phyloP scores from a whole-genome alignment of 2,329 filamentous ascomycete species.

The Talaromyces rugulosus region DNA sequence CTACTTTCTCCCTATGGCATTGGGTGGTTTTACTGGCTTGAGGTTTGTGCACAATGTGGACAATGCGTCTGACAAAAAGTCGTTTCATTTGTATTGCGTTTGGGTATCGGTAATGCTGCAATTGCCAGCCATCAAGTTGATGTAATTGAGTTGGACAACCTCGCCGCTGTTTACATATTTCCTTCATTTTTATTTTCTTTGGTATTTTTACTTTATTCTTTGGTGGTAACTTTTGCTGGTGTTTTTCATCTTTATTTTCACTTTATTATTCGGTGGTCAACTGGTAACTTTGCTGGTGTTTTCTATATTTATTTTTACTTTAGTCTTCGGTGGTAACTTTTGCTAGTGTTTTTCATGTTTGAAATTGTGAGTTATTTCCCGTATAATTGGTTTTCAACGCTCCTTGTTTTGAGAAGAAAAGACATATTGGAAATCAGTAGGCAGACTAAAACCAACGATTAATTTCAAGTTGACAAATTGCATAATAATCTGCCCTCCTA shows the following conservation, averaged over 20 bases:
- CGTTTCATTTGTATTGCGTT: conserved; percentile 11
- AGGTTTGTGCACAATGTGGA: conserved; percentile 8
- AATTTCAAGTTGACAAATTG: no score
- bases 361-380: neutral
- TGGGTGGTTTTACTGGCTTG: conserved; percentile 1
- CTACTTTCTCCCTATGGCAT: neutral
- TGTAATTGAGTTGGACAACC: neutral
- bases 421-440: no score
- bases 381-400: neutral
- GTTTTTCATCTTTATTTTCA: neutral
- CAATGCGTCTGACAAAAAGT: conserved; percentile 9
- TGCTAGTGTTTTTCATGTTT: neutral
- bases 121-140: conserved; percentile 8
- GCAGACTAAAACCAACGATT: no score
- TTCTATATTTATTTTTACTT: no score
- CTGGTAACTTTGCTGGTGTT: no score
- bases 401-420: neutral
- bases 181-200: neutral
- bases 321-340: no score
- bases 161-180: neutral
- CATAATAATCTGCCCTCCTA: no score
- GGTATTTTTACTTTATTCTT: neutral
- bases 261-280: no score
- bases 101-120: conserved; percentile 12
- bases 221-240: neutral